A percentile compares a stretch with the other conserved stretches of the same genome.
Evolutionary conservation across 805 yeast species (phyloP).

Genomic region (Starmerella khaoyaiensis): DNA sequence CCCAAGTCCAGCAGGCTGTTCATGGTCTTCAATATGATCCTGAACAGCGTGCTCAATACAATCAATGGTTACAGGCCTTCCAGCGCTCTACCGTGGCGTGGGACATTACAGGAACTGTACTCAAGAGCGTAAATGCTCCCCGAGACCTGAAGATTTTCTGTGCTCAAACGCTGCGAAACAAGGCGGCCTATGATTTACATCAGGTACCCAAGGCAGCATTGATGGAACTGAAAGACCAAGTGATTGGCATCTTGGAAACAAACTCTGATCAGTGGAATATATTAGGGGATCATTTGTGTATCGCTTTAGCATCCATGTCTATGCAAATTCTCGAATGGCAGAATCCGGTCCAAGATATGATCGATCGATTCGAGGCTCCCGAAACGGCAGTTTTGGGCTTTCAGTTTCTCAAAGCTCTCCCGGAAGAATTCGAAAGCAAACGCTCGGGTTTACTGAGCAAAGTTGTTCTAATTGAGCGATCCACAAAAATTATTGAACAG

Average conservation of each 20-base stretch:
- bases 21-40: conserved; percentile 22
- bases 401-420: conserved; percentile 73
- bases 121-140: conserved; percentile 29
- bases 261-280: conserved; percentile 36
- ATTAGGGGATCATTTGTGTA: conserved; percentile 69
- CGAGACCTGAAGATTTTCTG: conserved; percentile 65
- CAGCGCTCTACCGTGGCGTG: conserved; percentile 65
- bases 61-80: conserved; percentile 56
- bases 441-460: conserved; percentile 41
- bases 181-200: conserved; percentile 66
- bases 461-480: conserved; percentile 31
- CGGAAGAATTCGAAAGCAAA: conserved; percentile 83
- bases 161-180: conserved; percentile 81
- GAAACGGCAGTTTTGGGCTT: conserved; percentile 37
- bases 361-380: conserved; percentile 32
- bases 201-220: conserved; percentile 57
- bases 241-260: conserved; percentile 45
- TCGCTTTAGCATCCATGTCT: conserved; percentile 70
- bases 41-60: conserved; percentile 30
- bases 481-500: conserved; percentile 45
- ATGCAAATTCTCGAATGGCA: conserved; percentile 67
- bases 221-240: conserved; percentile 49
- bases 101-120: conserved; percentile 49
- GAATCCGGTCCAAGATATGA: conserved; percentile 56
- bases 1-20: conserved; percentile 31